A percentile compares a stretch with the other conserved stretches of the same genome.
These are phyloP conservation scores for Lojkania enalia DNA, from an alignment of 2,329 filamentous ascomycete species.

Conservation along the genomic window DNA sequence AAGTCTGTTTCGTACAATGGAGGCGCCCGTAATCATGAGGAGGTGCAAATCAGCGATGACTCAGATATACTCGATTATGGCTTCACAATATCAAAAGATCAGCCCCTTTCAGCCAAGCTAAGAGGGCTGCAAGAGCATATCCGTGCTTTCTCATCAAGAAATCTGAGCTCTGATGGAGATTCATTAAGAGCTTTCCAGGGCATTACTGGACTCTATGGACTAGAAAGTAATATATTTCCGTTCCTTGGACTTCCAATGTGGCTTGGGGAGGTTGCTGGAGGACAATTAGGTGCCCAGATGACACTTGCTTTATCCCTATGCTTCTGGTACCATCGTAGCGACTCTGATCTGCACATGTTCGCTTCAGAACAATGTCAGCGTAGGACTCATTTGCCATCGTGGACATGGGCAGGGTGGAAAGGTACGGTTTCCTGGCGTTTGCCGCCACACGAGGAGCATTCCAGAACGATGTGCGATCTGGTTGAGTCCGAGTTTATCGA, in stretches of 20 bases:
- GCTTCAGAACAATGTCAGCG: slow-evolving; percentile 9
- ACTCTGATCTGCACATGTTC: slow-evolving; percentile 10
- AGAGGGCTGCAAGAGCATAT: slow-evolving; percentile 17
- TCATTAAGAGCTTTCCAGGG: slow-evolving; percentile 11
- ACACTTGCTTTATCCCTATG: slow-evolving; percentile 16
- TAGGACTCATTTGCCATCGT: slow-evolving; percentile 8
- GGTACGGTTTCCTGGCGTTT: slow-evolving; percentile 17
- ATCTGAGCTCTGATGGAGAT: slow-evolving; percentile 9
- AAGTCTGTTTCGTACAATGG: slow-evolving; percentile 12
- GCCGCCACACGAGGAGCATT: slow-evolving; percentile 13
- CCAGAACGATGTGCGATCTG: slow-evolving; percentile 13
- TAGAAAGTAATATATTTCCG: not conserved
- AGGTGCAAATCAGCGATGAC: slow-evolving; percentile 12
- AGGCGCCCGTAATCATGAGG: slow-evolving; percentile 5
- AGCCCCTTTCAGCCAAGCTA: slow-evolving; percentile 8
- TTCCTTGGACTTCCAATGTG: slow-evolving; percentile 14
- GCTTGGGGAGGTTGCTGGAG: slow-evolving; percentile 10
- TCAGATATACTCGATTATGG: slow-evolving; percentile 14
- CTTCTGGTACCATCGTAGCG: slow-evolving; percentile 15
- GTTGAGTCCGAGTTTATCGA: slow-evolving; percentile 6
- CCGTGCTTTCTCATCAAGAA: slow-evolving; percentile 13
- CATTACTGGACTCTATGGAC: slow-evolving; percentile 11
- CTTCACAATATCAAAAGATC: slow-evolving; percentile 7
- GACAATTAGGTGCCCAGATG: slow-evolving; percentile 5
- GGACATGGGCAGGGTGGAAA: slow-evolving; percentile 19